These are phyloP conservation scores for Seiridium unicorne DNA, from an alignment of 2,329 filamentous ascomycete genomes.

Conservation along the genomic window DNA sequence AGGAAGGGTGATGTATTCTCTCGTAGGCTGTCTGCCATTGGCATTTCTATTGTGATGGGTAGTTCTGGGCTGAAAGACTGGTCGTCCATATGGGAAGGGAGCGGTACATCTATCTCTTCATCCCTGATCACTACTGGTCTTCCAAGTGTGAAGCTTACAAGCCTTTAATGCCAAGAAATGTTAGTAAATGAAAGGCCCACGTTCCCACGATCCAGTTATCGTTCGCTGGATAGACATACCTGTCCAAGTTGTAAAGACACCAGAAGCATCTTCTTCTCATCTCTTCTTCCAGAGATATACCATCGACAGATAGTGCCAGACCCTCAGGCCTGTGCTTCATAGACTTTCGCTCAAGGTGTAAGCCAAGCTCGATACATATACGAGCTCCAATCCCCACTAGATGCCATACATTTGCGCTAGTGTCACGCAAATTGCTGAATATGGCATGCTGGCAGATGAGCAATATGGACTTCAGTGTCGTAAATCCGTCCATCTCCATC, in stretches of 20 bases:
- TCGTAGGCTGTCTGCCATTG: not conserved
- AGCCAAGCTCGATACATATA: not conserved
- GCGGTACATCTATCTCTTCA: not conserved
- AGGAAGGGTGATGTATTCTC: not conserved
- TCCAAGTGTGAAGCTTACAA: not conserved
- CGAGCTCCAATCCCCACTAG: not conserved
- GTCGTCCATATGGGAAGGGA: not conserved
- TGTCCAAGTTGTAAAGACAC: conserved; percentile 2
- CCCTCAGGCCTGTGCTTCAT: not conserved
- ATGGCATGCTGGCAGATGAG: conserved; percentile 2
- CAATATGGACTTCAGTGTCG: not conserved
- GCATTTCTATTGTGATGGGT: not conserved
- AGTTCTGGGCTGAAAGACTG: not conserved
- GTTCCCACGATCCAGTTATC: no score
- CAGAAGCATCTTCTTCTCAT: conserved; percentile 1
- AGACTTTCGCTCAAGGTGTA: not conserved
- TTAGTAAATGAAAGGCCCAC: not conserved
- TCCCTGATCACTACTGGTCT: not conserved
- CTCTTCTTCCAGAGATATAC: not conserved
- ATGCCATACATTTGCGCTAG: conserved; percentile 1
- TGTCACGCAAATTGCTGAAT: not conserved
- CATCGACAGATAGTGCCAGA: not conserved
- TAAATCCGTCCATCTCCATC: conserved; percentile 1
- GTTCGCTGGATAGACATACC: not conserved
- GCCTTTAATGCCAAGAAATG: not conserved